These are phyloP conservation scores for Cordyceps cateniannulata DNA, from an alignment of 2,329 filamentous ascomycete species.

Conservation along the genomic window DNA sequence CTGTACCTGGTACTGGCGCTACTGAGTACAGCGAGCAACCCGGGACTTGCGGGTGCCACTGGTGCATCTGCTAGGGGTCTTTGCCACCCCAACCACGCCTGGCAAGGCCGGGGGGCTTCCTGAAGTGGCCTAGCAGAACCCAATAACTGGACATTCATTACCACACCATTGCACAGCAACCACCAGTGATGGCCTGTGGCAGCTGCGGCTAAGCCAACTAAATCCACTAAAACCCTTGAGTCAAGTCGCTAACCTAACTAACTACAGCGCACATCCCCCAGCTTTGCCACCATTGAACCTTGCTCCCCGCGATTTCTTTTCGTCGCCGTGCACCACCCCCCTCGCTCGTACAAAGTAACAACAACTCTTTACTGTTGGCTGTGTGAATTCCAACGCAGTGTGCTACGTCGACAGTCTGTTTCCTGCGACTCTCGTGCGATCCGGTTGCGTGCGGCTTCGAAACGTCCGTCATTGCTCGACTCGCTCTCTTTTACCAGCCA, in stretches of 20 bases:
- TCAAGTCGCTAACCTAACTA: not conserved
- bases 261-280: slow-evolving; percentile 9
- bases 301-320: slow-evolving; percentile 6
- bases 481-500: not conserved
- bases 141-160: not conserved
- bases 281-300: slow-evolving; percentile 8
- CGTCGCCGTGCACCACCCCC: not conserved
- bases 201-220: not conserved
- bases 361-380: not conserved
- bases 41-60: too few relatives aligned
- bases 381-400: not conserved
- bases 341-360: not conserved
- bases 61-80: not conserved
- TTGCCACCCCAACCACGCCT: not conserved
- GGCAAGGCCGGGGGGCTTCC: not conserved
- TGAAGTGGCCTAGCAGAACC: slow-evolving; percentile 2
- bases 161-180: not conserved
- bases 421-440: not conserved
- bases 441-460: not conserved
- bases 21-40: too few relatives aligned
- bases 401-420: not conserved
- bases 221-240: not conserved
- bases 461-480: not conserved
- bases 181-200: not conserved
- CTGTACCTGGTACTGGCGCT: too few relatives aligned